Evolutionary conservation across 805 yeast species (phyloP).

Genomic region (Ogataea ramenticola): DNA sequence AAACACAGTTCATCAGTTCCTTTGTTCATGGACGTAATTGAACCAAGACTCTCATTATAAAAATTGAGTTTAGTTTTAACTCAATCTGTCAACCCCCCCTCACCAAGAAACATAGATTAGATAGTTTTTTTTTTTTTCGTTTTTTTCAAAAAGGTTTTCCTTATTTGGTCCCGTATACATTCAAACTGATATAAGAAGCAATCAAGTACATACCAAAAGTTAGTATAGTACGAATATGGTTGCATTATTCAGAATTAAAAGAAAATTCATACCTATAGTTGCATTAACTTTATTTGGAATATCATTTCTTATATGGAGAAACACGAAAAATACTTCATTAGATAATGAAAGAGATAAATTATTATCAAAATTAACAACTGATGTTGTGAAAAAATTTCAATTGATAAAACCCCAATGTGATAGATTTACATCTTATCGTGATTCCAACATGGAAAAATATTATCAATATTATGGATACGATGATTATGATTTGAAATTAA

Average conservation of each 20-base stretch:
- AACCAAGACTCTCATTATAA: too few species aligned
- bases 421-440: constrained; percentile 16
- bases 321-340: background rate
- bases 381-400: background rate
- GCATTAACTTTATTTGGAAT: background rate
- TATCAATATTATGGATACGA: constrained; percentile 27
- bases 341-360: background rate
- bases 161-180: too few species aligned
- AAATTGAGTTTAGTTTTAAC: too few species aligned
- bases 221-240: too few species aligned
- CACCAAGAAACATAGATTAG: too few species aligned
- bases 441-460: constrained; percentile 11
- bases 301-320: background rate
- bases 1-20: too few species aligned
- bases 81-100: too few species aligned
- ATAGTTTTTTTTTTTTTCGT: too few species aligned
- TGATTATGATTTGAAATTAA: constrained; percentile 14
- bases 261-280: background rate
- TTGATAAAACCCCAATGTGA: constrained; percentile 15
- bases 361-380: background rate
- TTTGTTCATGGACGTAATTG: too few species aligned
- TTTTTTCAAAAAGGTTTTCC: too few species aligned
- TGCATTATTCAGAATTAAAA: background rate
- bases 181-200: too few species aligned
- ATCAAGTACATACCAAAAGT: too few species aligned